Evolutionary conservation across 179 eudicot genomes (phyloP), one percentile per base, ranked within the genome.

Genomic region (Spinacia oleracea): DNA sequence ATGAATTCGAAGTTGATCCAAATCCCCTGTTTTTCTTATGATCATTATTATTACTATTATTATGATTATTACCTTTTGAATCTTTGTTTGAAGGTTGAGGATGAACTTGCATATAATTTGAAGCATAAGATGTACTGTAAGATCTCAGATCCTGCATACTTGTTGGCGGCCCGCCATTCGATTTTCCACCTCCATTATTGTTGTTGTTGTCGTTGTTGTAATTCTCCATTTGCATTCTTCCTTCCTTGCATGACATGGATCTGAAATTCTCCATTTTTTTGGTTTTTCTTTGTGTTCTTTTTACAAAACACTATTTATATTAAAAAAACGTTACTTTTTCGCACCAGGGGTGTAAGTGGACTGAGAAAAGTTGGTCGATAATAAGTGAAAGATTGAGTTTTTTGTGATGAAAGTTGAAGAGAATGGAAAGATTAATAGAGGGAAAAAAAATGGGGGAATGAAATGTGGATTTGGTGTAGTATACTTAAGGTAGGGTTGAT

Each of bases 111-210:
- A 83, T 66, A 16, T 60, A 46, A 56, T 71, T 48, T 14, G 83
- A 69, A 46, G 88, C 84, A 78, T 88, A 79, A 8, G 89, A 87
- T 21, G 97, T 88, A 50, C 92, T 89, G 78, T 89, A 92, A 58
- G 93, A 91, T 29, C 97, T 91, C 40, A 91, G 89, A 84, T 92
- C 89, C 76, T 89, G 87, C 93, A 91, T 88, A 81, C 69, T 85
- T 48, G 83, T 78, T 68, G 93, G 91, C 59, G 73, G 75, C 12
- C 20, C 48, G 18, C 21, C 77, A 58, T n/a, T n/a, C n/a, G 40
- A 21, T 48, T 35, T 77, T 2, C 68, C 74, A 40, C 77, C 80
- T 27, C 25, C 69, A 42, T 46, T 18, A 9, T 31, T 18, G 16
- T 72, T 18, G 16, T 72, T 35, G 23, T 31, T 77, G 5, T 50